Percentiles rank a stretch among this genome's conserved stretches.
These are phyloP conservation scores for Fraxinus baroniana DNA, from an alignment of 305 asterid genomes.

Conservation along the genomic window DNA sequence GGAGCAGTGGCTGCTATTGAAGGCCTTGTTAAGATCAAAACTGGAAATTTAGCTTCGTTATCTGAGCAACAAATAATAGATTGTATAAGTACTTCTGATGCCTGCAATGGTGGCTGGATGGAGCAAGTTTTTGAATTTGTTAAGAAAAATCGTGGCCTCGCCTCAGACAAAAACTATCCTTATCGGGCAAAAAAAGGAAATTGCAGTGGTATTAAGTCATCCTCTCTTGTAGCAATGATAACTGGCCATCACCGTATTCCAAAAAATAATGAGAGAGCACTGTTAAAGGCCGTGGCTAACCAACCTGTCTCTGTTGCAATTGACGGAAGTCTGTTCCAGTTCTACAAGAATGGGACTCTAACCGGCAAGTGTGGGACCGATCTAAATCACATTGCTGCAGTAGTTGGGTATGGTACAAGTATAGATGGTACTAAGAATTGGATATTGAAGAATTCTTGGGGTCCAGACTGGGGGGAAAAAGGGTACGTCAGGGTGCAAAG, in stretches of 20 bases:
- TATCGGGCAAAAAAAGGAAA: slow-evolving; percentile 20
- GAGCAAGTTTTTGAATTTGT: slow-evolving; percentile 29
- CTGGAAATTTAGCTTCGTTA: slow-evolving; percentile 18
- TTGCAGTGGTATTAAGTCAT: slow-evolving; percentile 19
- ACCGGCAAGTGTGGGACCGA: slow-evolving; percentile 25
- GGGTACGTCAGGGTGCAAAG: not conserved
- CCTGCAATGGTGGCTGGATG: slow-evolving; percentile 25
- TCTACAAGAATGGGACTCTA: slow-evolving; percentile 26
- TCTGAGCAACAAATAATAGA: slow-evolving; percentile 40
- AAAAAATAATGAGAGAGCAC: slow-evolving; percentile 18
- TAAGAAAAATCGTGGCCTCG: slow-evolving; percentile 20
- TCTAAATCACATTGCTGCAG: slow-evolving; percentile 29
- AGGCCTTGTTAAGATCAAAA: slow-evolving; percentile 30
- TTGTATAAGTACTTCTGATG: slow-evolving; percentile 20
- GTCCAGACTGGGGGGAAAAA: not conserved
- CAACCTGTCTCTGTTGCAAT: slow-evolving; percentile 29
- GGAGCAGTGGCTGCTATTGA: slow-evolving; percentile 32
- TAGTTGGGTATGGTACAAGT: slow-evolving; percentile 35
- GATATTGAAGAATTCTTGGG: slow-evolving; percentile 52
- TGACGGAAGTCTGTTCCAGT: slow-evolving; percentile 26
- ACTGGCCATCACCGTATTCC: slow-evolving; percentile 25
- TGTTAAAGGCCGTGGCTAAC: slow-evolving; percentile 30
- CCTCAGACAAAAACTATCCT: slow-evolving; percentile 25
- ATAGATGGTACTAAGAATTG: slow-evolving; percentile 32
- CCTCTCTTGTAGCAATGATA: slow-evolving; percentile 21